phyloP scores from a whole-genome alignment of 2,329 filamentous ascomycete species.

The Pseudocercospora macadamiae region DNA sequence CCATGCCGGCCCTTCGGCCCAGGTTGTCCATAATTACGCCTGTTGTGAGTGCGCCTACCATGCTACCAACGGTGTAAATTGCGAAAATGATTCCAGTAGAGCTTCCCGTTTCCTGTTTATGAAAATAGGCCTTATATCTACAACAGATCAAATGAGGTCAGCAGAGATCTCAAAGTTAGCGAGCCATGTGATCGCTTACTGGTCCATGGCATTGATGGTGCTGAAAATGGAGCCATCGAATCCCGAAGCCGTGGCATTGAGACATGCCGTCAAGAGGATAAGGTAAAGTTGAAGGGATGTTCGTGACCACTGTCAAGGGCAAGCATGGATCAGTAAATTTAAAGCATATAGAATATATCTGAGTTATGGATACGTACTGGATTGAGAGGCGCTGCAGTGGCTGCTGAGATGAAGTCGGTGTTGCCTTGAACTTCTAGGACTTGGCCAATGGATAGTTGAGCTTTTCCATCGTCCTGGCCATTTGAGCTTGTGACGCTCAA shows the following conservation, averaged over 20 bases:
- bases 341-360: not conserved
- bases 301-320: slow-evolving; percentile 1
- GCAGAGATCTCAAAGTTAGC: not conserved
- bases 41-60: slow-evolving; percentile 48
- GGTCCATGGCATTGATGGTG: slow-evolving; percentile 20
- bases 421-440: slow-evolving; percentile 20
- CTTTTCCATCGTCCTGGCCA: slow-evolving; percentile 7
- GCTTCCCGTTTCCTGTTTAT: slow-evolving; percentile 16
- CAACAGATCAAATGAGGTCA: not conserved
- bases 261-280: slow-evolving; percentile 16
- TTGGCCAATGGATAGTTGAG: slow-evolving; percentile 11
- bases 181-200: not conserved
- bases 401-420: slow-evolving; percentile 13
- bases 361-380: not conserved
- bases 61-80: slow-evolving; percentile 54
- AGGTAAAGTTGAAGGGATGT: slow-evolving; percentile 16
- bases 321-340: not conserved
- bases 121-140: slow-evolving; percentile 14
- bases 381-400: slow-evolving; percentile 13
- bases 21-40: slow-evolving; percentile 41
- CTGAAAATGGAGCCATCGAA: slow-evolving; percentile 18
- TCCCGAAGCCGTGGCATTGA: slow-evolving; percentile 16
- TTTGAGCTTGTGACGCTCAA: slow-evolving; percentile 11
- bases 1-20: slow-evolving; percentile 17
- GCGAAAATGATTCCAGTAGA: slow-evolving; percentile 53